Conservation (phyloP, 108 stramenopile species). For the Pseudonitzschia pungens region DNA sequence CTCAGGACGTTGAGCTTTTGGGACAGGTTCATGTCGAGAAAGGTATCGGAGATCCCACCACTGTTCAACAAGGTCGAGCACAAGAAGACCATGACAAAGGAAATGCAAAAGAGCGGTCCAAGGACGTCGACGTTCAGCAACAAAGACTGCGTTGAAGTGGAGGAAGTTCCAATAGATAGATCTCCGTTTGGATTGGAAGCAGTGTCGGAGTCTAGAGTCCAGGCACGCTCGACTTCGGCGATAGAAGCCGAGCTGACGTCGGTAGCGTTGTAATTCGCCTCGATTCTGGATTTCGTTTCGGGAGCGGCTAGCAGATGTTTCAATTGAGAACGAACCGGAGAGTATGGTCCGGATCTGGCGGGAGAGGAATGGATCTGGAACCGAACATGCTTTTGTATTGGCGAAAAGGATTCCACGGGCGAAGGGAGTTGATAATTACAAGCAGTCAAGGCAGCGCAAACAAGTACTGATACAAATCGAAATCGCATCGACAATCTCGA, state of each 20-base stretch:
- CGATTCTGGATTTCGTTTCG: neutral
- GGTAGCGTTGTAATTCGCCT: neutral
- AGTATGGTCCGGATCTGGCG: no score
- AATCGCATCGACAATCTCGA: no score
- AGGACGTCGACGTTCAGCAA: neutral
- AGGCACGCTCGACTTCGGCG: neutral
- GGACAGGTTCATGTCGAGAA: neutral
- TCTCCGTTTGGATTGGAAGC: no score
- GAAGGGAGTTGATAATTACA: no score
- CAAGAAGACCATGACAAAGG: neutral
- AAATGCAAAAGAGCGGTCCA: neutral
- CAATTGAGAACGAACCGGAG: no score
- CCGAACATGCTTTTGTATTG: no score
- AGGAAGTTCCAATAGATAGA: no score
- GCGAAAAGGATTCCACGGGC: no score
- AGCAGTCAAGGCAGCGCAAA: no score
- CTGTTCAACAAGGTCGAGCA: slow-evolving; percentile 1
- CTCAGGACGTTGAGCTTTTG: neutral
- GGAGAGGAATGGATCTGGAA: neutral
- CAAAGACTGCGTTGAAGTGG: no score
- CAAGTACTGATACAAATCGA: no score
- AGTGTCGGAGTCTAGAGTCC: neutral
- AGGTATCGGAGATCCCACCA: slow-evolving; percentile 5
- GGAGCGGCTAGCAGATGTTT: neutral
- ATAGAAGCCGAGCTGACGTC: neutral